Evolutionary conservation across 2,329 filamentous ascomycete species (phyloP).

Genomic region (Fusarium pseudonygamai): DNA sequence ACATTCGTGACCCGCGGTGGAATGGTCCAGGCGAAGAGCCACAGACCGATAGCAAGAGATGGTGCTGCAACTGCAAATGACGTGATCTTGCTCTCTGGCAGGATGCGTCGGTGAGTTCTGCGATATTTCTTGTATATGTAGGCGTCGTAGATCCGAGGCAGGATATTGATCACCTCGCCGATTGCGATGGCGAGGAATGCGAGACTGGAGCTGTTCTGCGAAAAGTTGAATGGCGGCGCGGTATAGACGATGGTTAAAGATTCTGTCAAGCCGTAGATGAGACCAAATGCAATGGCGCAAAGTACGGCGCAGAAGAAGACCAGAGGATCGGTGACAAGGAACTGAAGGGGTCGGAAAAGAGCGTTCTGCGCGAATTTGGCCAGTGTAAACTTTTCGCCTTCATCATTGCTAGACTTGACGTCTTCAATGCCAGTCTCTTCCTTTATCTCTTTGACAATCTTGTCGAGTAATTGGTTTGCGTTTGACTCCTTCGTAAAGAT

Average conservation of each 20-base stretch:
- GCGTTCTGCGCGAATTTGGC: background rate
- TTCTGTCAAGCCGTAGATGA: conserved; percentile 15
- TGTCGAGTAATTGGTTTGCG: background rate
- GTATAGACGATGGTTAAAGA: conserved; percentile 10
- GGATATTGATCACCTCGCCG: background rate
- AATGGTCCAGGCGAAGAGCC: conserved; percentile 18
- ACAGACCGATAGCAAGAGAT: background rate
- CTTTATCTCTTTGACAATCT: background rate
- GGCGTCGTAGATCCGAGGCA: background rate
- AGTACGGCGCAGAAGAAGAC: conserved; percentile 2
- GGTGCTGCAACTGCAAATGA: conserved; percentile 4
- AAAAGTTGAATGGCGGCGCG: background rate
- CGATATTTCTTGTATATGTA: conserved; percentile 13
- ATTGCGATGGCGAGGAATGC: conserved; percentile 4
- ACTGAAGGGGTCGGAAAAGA: conserved; percentile 10
- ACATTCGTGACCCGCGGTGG: background rate
- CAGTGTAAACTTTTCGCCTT: background rate
- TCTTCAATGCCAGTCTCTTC: conserved; percentile 3
- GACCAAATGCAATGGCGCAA: conserved; percentile 10
- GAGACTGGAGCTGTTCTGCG: background rate
- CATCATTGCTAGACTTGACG: background rate
- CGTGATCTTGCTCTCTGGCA: background rate
- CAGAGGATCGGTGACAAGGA: conserved; percentile 1
- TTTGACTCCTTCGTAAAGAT: conserved; percentile 12
- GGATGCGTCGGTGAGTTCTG: background rate